Evolutionary conservation across 2,329 filamentous ascomycete species (phyloP), one percentile per base, ranked within the genome.

Genomic region (Whalleya microplaca): DNA sequence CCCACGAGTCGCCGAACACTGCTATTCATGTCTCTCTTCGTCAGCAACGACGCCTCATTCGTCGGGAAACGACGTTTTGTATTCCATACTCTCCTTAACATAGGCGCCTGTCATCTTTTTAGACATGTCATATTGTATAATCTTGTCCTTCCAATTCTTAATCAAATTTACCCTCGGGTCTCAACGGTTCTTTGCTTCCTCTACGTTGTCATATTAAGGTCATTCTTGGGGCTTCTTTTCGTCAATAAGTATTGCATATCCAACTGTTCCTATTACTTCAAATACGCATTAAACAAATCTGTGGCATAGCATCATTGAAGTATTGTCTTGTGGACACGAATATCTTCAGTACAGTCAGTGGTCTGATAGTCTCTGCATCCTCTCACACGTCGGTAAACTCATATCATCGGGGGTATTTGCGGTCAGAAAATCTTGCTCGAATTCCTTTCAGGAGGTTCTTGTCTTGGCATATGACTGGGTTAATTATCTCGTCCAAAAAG

Each of bases 21-120:
- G 32, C 32, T 37, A 12, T 37, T 37, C 60, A 58, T 60, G 57
- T 60, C 55, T 59, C 49, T 60, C 60, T 54, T 62, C 60, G 60
- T 49, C 51, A 58, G 47, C 41, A 44, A 32, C 40, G 53, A 42
- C 46, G 57, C 52, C 52, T 60, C 45, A 63, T 63, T 63, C 60
- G 57, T 40, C 48, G 47, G 45, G 27, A 63, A 43, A 50, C 44
- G 57, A 55, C 51, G 42, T 40, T 10, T 42, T 56, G 55, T 60
- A 63, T 56, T 44, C 54, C 57, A 45, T 41, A 41, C 45, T 53
- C 56, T 54, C 57, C 55, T 63, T 48, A 45, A 48, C 42, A 62
- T 49, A 45, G 37, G 21, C 51, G 20, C 44, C 40, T 47, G 47
- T 55, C 60, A 57, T 58, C 51, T 60, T 16, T 27, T 48, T 48